Base-by-base conservation (phyloP, 805 yeast genomes). In the Kodamaea restingae region DNA sequence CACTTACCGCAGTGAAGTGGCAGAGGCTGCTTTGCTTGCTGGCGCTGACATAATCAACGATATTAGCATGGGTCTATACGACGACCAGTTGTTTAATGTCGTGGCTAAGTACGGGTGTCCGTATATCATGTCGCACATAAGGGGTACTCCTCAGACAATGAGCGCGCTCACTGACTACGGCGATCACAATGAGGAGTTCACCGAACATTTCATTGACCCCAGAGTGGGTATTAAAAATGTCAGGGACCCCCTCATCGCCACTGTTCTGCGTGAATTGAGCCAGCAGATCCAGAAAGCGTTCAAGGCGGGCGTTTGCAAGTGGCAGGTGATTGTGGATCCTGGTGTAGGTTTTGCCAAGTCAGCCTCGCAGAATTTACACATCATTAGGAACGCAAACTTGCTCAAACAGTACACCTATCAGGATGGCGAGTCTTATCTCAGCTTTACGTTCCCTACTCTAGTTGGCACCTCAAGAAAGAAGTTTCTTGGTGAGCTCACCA, bases 311-410 rank as follows among this genome's bases (percentile, higher is more conserved):
- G 78, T 91, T 1, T 69, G 72, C 42, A 79, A 91, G 59, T 93
- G 96, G 96, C 98, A 93, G 61, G 66, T 93, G 3, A 78, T 93
- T 12, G 53, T 88, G 3, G 99, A 93, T 56, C 98, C 99, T 0
- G 98, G 98, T 2, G 63, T 93, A 30, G 98, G 99, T 2, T 93
- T 93, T 61, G 97, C 98, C n/a, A 93, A 93, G 58, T 73, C 71
- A 38, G 50, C 73, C n/a, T 48, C 56, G 6, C 95, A 90, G 53
- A 91, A 90, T 57, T 48, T 90, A 22, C 71, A 71, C 15, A 50
- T 88, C 1, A 70, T 93, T 20, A 73, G 78, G 44, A 69, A 76
- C 70, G 43, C 75, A 61, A 35, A 49, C 44, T 21, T 58, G 67
- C 51, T 69, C 51, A 81, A 81, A 54, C 60, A 65, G 21, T 82